Evolutionary conservation across 2,329 filamentous ascomycete genomes (phyloP), one percentile per base, ranked within the genome.

Genomic region (Lecanicillium sp.): DNA sequence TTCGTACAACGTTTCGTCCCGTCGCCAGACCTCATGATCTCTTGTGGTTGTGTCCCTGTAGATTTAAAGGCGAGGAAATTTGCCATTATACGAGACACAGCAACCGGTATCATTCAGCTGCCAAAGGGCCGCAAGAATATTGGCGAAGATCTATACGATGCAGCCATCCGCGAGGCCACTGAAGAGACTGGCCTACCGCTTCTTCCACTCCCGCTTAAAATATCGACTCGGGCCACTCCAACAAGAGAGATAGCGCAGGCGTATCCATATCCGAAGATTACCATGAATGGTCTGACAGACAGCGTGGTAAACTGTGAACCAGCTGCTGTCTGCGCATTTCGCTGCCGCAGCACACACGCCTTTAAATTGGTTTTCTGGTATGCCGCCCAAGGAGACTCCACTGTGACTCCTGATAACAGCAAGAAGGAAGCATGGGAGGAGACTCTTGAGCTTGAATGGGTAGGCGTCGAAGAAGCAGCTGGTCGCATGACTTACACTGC

Each of bases 41-140:
- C 65, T 18, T 70, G 66, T 48, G 68, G 68, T 22, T 68, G 65
- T 15, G 64, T 71, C 29, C 65, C 64, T 9, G 52, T 71, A 38
- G 61, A 68, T 48, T 54, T 56, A 4, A 37, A 39, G 2, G 48
- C 51, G 3, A 54, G 53, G 19, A 60, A 58, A 39, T 56, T 71
- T 5, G 54, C 70, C 20, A 50, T 68, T 28, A 52, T 72, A 15
- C 65, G 57, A 49, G 69, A 71, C 50, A 57, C 52, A 18, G 56
- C 56, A 32, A 60, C 65, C 42, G 54, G 57, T 14, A 63, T 69
- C 44, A 64, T 57, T 47, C 66, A 71, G 50, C 56, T 71, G 6
- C 68, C 68, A 35, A 71, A 71, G 48, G 68, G 68, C 33, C 60
- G 66, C 44, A 69, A 68, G 49, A 64, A 70, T 47, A 62, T 72